Percentiles rank a stretch among this genome's conserved stretches.
Evolutionary conservation across 805 yeast genomes (phyloP).

Genomic region (Candida sphagnicola): DNA sequence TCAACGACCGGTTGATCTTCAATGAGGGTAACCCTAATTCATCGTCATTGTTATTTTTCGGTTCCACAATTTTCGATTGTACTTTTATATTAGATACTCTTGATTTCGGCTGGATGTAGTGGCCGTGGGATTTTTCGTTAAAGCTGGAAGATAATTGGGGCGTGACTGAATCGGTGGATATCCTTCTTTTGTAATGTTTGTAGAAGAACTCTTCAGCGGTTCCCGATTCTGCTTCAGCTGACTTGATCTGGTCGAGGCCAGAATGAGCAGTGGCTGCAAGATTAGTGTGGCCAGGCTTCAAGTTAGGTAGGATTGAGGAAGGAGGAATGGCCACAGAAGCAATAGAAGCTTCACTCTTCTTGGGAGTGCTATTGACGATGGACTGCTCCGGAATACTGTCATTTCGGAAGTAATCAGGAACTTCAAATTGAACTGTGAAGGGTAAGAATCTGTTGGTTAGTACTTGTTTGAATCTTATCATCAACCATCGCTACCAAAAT

Average conservation of each 20-base stretch:
- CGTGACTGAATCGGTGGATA: slow-evolving; percentile 1
- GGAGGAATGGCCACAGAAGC: slow-evolving; percentile 1
- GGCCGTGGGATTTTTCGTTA: slow-evolving; percentile 24
- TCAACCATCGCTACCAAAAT: too few relatives aligned
- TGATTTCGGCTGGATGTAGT: slow-evolving; percentile 44
- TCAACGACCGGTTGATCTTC: slow-evolving; percentile 29
- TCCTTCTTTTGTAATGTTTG: slow-evolving; percentile 6
- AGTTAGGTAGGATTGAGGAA: slow-evolving; percentile 1
- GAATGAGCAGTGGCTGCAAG: not conserved
- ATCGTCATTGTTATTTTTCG: slow-evolving; percentile 25
- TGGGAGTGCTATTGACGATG: not conserved
- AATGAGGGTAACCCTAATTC: slow-evolving; percentile 34
- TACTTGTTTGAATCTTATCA: too few relatives aligned
- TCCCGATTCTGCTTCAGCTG: slow-evolving; percentile 16
- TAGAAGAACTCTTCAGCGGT: slow-evolving; percentile 56
- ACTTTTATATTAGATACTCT: slow-evolving; percentile 25
- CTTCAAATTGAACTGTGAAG: slow-evolving; percentile 67
- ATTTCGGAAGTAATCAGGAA: slow-evolving; percentile 16
- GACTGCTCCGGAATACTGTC: not conserved
- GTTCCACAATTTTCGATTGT: slow-evolving; percentile 32
- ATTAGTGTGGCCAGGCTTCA: not conserved
- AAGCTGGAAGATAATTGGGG: slow-evolving; percentile 17
- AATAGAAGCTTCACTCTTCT: not conserved
- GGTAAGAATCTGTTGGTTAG: slow-evolving; percentile 55
- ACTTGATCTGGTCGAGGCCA: not conserved